Evolutionary conservation across 2,329 filamentous ascomycete species (phyloP).

Genomic region (Talaromyces sp.): DNA sequence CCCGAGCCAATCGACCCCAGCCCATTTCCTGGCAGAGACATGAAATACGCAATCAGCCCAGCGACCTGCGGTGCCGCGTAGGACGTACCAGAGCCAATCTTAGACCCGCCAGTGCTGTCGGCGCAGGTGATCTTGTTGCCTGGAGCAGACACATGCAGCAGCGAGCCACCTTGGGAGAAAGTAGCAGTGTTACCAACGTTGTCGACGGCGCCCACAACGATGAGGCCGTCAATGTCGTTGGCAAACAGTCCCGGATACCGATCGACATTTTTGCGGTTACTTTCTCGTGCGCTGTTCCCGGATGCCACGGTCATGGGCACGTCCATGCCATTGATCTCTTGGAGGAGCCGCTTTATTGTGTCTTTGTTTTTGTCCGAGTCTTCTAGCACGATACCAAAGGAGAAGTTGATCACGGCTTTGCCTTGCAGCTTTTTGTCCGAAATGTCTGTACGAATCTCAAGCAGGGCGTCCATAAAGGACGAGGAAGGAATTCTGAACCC

Average conservation of each 20-base stretch:
- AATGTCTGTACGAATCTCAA: not conserved
- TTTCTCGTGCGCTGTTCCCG: not conserved
- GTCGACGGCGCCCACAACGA: not conserved
- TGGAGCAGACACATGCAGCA: not conserved
- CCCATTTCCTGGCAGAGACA: not conserved
- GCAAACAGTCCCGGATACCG: not conserved
- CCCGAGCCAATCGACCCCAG: not conserved
- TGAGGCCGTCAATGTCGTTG: not conserved
- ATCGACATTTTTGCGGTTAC: not conserved
- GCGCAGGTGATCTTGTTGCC: not conserved
- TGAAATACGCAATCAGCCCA: not conserved
- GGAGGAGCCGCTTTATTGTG: not conserved
- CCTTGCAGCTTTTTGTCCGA: not conserved
- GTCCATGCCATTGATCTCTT: not conserved
- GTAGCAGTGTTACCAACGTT: not conserved
- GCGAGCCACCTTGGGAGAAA: not conserved
- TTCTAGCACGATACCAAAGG: not conserved
- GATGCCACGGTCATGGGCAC: not conserved
- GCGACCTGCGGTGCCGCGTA: not conserved
- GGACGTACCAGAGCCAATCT: not conserved
- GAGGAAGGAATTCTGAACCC: not conserved
- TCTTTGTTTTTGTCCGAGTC: not conserved
- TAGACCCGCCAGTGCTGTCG: not conserved
- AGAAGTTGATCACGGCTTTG: constrained; percentile 1
- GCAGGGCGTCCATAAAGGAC: not conserved